phyloP scores from a whole-genome alignment of 371 early-diverging fungal genomes.

The Lichtheimia corymbifera region DNA sequence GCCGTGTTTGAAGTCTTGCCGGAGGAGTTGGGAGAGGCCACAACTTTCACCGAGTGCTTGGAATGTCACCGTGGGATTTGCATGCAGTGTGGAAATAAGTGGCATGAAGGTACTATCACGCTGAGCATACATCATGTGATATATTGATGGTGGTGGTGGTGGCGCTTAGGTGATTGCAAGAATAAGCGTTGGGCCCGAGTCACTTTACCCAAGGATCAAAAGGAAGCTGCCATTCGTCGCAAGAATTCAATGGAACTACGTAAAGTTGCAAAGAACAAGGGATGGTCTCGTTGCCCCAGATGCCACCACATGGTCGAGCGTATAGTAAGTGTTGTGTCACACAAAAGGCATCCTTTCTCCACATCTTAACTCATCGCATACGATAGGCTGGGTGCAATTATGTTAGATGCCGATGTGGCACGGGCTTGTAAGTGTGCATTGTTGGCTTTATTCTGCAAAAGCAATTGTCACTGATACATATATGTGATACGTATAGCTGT shows the following conservation, averaged over 20 bases:
- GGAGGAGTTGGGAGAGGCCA: background rate
- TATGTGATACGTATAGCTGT: too few relatives aligned
- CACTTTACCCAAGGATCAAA: background rate
- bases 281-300: constrained; percentile 7
- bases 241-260: background rate
- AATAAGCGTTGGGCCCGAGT: background rate
- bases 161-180: background rate
- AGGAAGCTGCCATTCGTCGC: background rate
- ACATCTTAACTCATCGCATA: too few relatives aligned
- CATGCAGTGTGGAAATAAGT: background rate
- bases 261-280: background rate
- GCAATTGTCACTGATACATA: too few relatives aligned
- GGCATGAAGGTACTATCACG: background rate
- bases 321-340: background rate
- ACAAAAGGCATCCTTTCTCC: too few relatives aligned
- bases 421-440: background rate
- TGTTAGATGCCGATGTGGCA: background rate
- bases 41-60: constrained; percentile 5
- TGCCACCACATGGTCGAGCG: background rate
- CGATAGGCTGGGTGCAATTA: background rate
- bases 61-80: constrained; percentile 11
- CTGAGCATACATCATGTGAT: background rate
- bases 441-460: too few relatives aligned
- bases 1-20: background rate
- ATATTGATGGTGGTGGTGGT: background rate